phyloP scores from a whole-genome alignment of 148 eudicot species.

The Rhododendron ferrugineum region DNA sequence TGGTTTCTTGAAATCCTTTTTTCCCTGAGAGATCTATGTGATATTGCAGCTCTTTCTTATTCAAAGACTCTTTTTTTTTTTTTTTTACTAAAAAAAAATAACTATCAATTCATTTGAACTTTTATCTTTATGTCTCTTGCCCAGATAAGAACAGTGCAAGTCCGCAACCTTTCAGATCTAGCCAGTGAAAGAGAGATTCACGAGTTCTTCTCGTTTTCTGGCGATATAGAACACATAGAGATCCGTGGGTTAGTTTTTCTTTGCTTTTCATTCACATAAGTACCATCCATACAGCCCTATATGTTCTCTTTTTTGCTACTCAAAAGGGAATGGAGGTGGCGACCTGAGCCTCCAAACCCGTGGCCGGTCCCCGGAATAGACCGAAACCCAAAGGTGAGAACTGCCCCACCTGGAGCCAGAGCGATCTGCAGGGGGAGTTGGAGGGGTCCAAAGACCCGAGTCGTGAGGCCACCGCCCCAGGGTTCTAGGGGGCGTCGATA shows the following conservation, averaged over 20 bases:
- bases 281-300: background rate
- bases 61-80: background rate
- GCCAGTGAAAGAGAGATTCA: constrained; percentile 80
- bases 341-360: too few species aligned
- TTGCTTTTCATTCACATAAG: background rate
- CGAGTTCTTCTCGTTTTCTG: constrained; percentile 92
- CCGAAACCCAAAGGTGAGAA: too few species aligned
- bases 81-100: too few species aligned
- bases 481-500: too few species aligned
- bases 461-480: too few species aligned
- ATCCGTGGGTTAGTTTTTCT: constrained; percentile 47
- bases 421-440: too few species aligned
- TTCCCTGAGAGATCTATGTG: background rate
- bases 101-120: background rate
- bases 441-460: too few species aligned
- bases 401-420: too few species aligned
- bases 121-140: background rate
- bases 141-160: constrained; percentile 73
- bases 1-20: background rate
- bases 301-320: background rate
- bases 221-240: constrained; percentile 74
- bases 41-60: background rate
- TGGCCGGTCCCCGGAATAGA: too few species aligned
- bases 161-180: constrained; percentile 84
- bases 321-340: background rate